Conservation (phyloP, 768 basidiomycete genomes). For the Boletellus ananas region DNA sequence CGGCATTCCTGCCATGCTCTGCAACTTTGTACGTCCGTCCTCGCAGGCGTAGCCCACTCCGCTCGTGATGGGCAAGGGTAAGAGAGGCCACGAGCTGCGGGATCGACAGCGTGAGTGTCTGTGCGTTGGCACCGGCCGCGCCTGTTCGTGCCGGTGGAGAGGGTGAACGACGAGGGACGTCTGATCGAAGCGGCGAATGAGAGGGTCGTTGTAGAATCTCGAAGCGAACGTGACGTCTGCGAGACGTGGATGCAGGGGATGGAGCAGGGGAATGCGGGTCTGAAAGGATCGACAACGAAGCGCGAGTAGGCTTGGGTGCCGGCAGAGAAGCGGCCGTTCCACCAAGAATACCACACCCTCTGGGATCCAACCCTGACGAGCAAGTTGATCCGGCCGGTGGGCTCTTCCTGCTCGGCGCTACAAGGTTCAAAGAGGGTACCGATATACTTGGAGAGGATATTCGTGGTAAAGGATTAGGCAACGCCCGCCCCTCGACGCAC, state of each 20-base stretch:
- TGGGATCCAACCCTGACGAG: background rate
- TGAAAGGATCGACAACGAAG: conserved; percentile 5
- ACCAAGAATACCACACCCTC: background rate
- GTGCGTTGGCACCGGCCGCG: conserved; percentile 1
- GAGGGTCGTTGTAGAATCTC: conserved; percentile 6
- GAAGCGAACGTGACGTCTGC: conserved; percentile 25
- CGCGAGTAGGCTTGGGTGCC: background rate
- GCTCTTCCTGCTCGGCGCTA: conserved; percentile 9
- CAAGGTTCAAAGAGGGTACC: conserved; percentile 17
- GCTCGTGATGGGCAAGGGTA: conserved; percentile 25
- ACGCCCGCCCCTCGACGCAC: conserved; percentile 20
- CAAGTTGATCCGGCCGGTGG: background rate
- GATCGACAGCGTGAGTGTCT: conserved; percentile 23
- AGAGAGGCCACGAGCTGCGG: conserved; percentile 32
- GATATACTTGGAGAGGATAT: conserved; percentile 25
- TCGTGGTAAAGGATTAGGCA: conserved; percentile 18
- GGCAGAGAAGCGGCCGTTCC: background rate
- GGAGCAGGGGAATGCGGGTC: background rate
- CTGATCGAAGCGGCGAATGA: conserved; percentile 3
- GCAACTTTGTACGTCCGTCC: conserved; percentile 8
- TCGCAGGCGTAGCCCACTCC: conserved; percentile 16
- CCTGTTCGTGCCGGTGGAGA: conserved; percentile 22
- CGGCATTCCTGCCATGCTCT: conserved; percentile 8
- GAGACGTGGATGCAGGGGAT: background rate
- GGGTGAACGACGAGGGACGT: conserved; percentile 21